These are phyloP conservation scores for Cercophora scortea DNA, from an alignment of 495 filamentous ascomycete genomes.

Conservation along the genomic window DNA sequence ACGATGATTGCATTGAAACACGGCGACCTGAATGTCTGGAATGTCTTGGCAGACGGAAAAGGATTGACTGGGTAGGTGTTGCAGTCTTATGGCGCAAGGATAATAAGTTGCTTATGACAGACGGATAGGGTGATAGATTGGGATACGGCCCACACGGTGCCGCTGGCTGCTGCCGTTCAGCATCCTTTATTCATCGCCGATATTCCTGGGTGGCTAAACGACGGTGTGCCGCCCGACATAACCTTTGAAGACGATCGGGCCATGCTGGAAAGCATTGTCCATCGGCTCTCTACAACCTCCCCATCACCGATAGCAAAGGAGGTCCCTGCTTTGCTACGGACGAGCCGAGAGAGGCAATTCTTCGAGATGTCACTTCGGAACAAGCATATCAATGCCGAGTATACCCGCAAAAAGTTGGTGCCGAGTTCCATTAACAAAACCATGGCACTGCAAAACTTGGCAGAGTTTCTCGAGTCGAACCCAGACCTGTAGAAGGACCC, in stretches of 20 bases:
- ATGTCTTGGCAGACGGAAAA: conserved; percentile 2
- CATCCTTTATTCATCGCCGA: conserved; percentile 3
- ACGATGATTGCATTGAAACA: conserved; percentile 3
- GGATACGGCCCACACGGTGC: conserved; percentile 1
- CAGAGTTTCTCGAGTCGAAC: conserved; percentile 3
- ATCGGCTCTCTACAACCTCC: conserved; percentile 2
- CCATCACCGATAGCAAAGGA: conserved; percentile 2
- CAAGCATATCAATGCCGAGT: conserved; percentile 2
- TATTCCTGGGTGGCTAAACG: conserved; percentile 3
- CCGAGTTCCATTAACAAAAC: conserved; percentile 2
- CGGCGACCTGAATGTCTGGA: conserved; percentile 2
- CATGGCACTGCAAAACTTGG: conserved; percentile 2
- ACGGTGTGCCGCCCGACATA: conserved; percentile 1
- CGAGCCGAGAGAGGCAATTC: conserved; percentile 2
- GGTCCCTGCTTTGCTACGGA: conserved; percentile 1
- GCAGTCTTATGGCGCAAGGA: conserved; percentile 1
- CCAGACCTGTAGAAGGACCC: conserved; percentile 2
- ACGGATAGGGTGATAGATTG: conserved; percentile 2
- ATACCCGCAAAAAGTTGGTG: conserved; percentile 2
- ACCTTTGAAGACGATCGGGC: conserved; percentile 1
- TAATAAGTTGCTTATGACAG: conserved; percentile 2
- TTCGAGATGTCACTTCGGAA: conserved; percentile 3
- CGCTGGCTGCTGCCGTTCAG: conserved; percentile 2
- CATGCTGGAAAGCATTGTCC: conserved; percentile 3
- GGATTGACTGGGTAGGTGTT: conserved; percentile 2